phyloP scores from a whole-genome alignment of 2,329 filamentous ascomycete genomes.

The Pyricularia sp. region DNA sequence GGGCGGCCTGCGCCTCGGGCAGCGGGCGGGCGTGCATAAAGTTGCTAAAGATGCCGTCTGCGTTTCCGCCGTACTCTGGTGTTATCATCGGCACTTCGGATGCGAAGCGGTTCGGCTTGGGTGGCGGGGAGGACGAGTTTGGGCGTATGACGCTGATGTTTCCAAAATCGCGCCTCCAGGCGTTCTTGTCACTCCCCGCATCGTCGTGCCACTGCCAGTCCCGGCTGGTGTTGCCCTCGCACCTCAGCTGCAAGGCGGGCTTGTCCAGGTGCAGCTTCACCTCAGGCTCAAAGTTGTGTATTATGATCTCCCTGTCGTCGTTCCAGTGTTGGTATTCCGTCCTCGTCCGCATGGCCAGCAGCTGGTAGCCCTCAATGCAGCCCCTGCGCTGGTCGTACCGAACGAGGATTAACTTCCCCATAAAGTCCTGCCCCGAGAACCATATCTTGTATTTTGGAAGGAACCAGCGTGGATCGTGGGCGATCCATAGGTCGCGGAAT shows the following conservation, averaged over 20 bases:
- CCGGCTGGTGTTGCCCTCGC: slow-evolving; percentile 14
- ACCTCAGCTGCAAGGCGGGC: slow-evolving; percentile 51
- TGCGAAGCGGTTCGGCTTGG: slow-evolving; percentile 24
- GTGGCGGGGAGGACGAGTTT: not conserved
- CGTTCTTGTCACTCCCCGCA: not conserved
- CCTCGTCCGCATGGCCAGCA: slow-evolving; percentile 50
- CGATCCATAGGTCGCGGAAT: slow-evolving; percentile 59
- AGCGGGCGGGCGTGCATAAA: slow-evolving; percentile 52
- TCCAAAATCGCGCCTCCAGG: not conserved
- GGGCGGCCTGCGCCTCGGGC: slow-evolving; percentile 20
- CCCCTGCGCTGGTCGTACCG: slow-evolving; percentile 61
- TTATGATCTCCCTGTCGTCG: slow-evolving; percentile 49
- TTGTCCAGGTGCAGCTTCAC: slow-evolving; percentile 62
- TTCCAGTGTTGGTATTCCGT: slow-evolving; percentile 50
- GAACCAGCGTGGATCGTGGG: slow-evolving; percentile 77
- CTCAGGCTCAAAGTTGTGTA: slow-evolving; percentile 59
- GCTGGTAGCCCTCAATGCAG: slow-evolving; percentile 67
- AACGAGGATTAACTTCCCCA: slow-evolving; percentile 62
- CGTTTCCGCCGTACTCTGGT: slow-evolving; percentile 7
- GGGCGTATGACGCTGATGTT: not conserved
- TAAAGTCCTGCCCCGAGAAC: slow-evolving; percentile 65
- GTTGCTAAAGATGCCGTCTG: slow-evolving; percentile 46
- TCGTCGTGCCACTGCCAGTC: not conserved
- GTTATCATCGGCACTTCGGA: slow-evolving; percentile 40
- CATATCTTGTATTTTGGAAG: slow-evolving; percentile 68